These are phyloP conservation scores for Ustilago bromivora DNA, from an alignment of 1,284 basidiomycete species.

Conservation along the genomic window DNA sequence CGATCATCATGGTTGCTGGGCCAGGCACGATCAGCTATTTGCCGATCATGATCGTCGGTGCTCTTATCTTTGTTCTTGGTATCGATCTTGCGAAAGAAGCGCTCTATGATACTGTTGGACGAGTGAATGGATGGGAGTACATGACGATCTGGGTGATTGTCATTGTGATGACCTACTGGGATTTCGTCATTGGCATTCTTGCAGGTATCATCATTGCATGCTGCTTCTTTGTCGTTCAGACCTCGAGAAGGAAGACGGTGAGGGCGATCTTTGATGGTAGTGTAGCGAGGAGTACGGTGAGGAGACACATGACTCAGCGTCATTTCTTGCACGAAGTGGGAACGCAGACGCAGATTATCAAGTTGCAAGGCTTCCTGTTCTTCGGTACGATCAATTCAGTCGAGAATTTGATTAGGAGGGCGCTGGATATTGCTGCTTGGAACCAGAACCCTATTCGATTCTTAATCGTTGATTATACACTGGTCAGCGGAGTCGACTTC, in stretches of 20 bases:
- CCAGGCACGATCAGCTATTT: conserved; percentile 73
- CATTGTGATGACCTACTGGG: conserved; percentile 78
- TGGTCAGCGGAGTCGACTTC: conserved; percentile 92
- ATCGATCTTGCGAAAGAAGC: conserved; percentile 93
- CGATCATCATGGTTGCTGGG: conserved; percentile 81
- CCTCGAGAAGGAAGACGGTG: conserved; percentile 76
- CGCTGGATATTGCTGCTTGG: conserved; percentile 83
- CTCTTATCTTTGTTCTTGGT: conserved; percentile 93
- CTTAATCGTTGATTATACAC: conserved; percentile 74
- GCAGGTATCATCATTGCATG: conserved; percentile 92
- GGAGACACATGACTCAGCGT: conserved; percentile 86
- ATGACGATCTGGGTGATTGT: conserved; percentile 73
- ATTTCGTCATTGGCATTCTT: conserved; percentile 90
- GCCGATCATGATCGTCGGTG: conserved; percentile 74
- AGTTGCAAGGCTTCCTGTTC: conserved; percentile 91
- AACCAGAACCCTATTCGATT: conserved; percentile 85
- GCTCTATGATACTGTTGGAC: conserved; percentile 91
- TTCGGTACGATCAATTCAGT: conserved; percentile 93
- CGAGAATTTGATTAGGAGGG: conserved; percentile 79
- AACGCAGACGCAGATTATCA: conserved; percentile 88
- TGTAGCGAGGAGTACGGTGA: conserved; percentile 81
- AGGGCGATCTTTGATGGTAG: conserved; percentile 66
- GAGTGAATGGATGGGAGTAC: conserved; percentile 75
- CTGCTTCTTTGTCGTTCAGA: conserved; percentile 96
- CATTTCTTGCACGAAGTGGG: conserved; percentile 91